Percentiles rank a stretch among this genome's conserved stretches.
phyloP scores from a whole-genome alignment of 768 basidiomycete species.

The Strobilomyces echinocephalus region DNA sequence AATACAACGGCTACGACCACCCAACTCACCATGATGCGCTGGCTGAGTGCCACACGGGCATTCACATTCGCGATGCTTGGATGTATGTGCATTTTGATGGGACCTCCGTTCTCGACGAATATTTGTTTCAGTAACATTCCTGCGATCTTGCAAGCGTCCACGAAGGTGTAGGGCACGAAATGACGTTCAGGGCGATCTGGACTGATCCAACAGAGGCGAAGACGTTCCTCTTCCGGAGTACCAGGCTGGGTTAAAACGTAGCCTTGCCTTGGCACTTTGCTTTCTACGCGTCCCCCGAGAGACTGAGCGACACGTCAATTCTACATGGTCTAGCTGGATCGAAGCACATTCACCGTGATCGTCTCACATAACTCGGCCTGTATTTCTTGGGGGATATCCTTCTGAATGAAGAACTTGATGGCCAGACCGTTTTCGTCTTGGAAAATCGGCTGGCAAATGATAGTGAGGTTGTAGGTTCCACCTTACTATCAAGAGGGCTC shows the following conservation, averaged over 20 bases:
- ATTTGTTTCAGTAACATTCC: constrained; percentile 72
- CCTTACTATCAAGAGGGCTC: background rate
- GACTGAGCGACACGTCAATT: constrained; percentile 37
- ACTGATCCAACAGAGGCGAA: constrained; percentile 68
- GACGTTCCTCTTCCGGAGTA: constrained; percentile 68
- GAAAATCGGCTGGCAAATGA: constrained; percentile 56
- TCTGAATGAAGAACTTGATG: constrained; percentile 82
- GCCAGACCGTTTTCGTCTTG: constrained; percentile 63
- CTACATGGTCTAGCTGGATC: background rate
- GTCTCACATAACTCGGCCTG: constrained; percentile 71
- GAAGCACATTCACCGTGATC: constrained; percentile 48
- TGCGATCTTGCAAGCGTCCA: constrained; percentile 80
- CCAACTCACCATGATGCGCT: constrained; percentile 61
- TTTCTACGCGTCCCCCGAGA: constrained; percentile 71
- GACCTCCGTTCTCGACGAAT: constrained; percentile 58
- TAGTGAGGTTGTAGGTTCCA: background rate
- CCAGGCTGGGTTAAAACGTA: constrained; percentile 68
- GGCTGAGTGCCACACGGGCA: constrained; percentile 58
- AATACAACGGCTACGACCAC: constrained; percentile 1
- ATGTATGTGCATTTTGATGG: constrained; percentile 77
- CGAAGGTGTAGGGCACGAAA: constrained; percentile 77
- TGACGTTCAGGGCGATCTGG: constrained; percentile 66
- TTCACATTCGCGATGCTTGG: constrained; percentile 76
- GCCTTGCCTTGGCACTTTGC: constrained; percentile 73
- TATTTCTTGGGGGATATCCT: constrained; percentile 62